Conservation (phyloP, 2,329 filamentous ascomycete genomes). For the Fonsecaea nubica region DNA sequence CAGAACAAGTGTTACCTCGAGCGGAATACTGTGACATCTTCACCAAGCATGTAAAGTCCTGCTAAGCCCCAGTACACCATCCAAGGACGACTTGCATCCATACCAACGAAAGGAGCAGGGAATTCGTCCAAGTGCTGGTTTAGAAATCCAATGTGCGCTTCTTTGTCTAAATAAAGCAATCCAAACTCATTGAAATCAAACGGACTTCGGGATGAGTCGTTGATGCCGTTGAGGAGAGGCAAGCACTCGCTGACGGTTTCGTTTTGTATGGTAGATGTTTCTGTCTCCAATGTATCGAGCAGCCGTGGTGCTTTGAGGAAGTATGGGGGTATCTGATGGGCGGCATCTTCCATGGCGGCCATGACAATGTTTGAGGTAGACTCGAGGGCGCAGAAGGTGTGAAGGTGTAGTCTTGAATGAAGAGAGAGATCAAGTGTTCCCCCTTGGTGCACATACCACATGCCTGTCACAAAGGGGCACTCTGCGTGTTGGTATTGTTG, state of each 20-base stretch:
- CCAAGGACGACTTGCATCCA: slow-evolving; percentile 92
- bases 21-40: slow-evolving; percentile 71
- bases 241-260: slow-evolving; percentile 72
- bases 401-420: background rate
- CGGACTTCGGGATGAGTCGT: slow-evolving; percentile 50
- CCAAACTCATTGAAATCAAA: slow-evolving; percentile 71
- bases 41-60: slow-evolving; percentile 75
- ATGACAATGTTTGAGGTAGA: slow-evolving; percentile 8
- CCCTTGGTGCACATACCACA: background rate
- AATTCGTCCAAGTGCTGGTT: slow-evolving; percentile 63
- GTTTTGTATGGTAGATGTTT: slow-evolving; percentile 72
- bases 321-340: slow-evolving; percentile 45
- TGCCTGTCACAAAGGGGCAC: background rate
- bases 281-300: slow-evolving; percentile 69
- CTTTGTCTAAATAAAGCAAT: slow-evolving; percentile 74
- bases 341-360: slow-evolving; percentile 17
- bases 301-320: slow-evolving; percentile 63
- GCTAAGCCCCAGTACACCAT: slow-evolving; percentile 90
- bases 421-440: background rate
- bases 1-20: slow-evolving; percentile 54
- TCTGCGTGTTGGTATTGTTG: slow-evolving; percentile 33
- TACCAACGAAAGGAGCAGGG: slow-evolving; percentile 71
- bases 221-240: slow-evolving; percentile 65
- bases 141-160: slow-evolving; percentile 58
- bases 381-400: background rate